Evolutionary conservation across 2,329 filamentous ascomycete genomes (phyloP), one percentile per base, ranked within the genome.

Genomic region (Aspergillus sp.): DNA sequence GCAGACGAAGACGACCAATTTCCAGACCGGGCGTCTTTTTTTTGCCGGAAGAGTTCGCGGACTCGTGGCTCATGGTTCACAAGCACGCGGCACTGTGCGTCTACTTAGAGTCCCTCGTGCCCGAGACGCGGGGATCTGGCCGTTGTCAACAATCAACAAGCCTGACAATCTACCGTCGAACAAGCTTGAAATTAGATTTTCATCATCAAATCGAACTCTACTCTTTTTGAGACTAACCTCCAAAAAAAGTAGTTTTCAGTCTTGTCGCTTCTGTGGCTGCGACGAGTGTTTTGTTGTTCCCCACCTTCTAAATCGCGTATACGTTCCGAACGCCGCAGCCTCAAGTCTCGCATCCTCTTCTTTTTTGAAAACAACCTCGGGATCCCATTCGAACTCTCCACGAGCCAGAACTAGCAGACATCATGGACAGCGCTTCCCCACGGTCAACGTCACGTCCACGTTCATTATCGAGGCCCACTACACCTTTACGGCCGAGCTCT

Each of bases 401-500:
- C 17, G 19, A 45, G 35, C 48, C 25, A 44, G 6, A 17, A 8
- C 35, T 12, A 33, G 52, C 31, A 41, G 40, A 51, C 51, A 61
- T 58, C 61, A 76, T 77, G 68, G 70, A 75, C 44, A 52, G 62
- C 55, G 60, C 55, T 33, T 33, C 57, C 44, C 66, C 67, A 41
- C 79, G 80, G 62, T 86, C 87, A 23, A 82, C 81, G 52, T 89
- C 86, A 43, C 87, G 85, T 62, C 80, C 84, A 48, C 83, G 82
- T 49, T 82, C 81, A 17, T 76, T 82, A 5, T 91, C 90, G 43
- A 88, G 91, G 61, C 95, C 93, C 21, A 96, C 93, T 2, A 98
- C 95, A 4, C 95, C 95, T 31, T 85, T 99, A 9, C 90, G 93
- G 49, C 90, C 93, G 15, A 91, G 90, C 19, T 97, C 93, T 3